Evolutionary conservation across 2,329 filamentous ascomycete genomes (phyloP).

Genomic region (Fulvia fulva): DNA sequence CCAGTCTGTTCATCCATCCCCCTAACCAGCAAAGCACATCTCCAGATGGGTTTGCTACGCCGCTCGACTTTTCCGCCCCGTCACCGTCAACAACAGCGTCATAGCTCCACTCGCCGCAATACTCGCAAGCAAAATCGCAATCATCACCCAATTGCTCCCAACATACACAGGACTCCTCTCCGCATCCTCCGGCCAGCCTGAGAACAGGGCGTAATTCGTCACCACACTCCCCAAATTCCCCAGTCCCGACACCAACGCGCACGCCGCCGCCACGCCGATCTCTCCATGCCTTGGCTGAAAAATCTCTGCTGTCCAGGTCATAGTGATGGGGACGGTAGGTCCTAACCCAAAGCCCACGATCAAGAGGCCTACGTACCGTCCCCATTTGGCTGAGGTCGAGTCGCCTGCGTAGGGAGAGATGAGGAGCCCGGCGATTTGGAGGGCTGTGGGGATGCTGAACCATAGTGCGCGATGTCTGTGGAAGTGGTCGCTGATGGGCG

Average conservation of each 20-base stretch:
- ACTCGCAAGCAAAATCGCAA: conserved; percentile 75
- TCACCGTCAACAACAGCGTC: conserved; percentile 56
- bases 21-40: too few relatives aligned
- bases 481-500: conserved; percentile 82
- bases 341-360: conserved; percentile 88
- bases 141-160: conserved; percentile 77
- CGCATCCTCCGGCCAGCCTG: conserved; percentile 76
- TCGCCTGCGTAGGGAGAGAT: conserved; percentile 71
- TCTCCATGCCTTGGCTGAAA: conserved; percentile 88
- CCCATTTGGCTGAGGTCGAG: conserved; percentile 60
- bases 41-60: background rate
- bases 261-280: conserved; percentile 81
- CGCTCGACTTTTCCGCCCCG: background rate
- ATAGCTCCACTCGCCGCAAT: conserved; percentile 69
- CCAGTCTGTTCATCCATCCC: background rate
- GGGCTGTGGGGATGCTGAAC: conserved; percentile 69
- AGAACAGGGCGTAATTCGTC: conserved; percentile 85
- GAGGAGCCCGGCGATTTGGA: conserved; percentile 80
- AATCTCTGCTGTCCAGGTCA: conserved; percentile 89
- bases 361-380: conserved; percentile 81
- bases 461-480: conserved; percentile 74
- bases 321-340: conserved; percentile 86
- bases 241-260: conserved; percentile 78
- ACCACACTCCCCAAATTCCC: conserved; percentile 83
- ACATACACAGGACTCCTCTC: conserved; percentile 40